These are phyloP conservation scores for Penicillium sp. DNA, from an alignment of 2,329 filamentous ascomycete species.

Conservation along the genomic window DNA sequence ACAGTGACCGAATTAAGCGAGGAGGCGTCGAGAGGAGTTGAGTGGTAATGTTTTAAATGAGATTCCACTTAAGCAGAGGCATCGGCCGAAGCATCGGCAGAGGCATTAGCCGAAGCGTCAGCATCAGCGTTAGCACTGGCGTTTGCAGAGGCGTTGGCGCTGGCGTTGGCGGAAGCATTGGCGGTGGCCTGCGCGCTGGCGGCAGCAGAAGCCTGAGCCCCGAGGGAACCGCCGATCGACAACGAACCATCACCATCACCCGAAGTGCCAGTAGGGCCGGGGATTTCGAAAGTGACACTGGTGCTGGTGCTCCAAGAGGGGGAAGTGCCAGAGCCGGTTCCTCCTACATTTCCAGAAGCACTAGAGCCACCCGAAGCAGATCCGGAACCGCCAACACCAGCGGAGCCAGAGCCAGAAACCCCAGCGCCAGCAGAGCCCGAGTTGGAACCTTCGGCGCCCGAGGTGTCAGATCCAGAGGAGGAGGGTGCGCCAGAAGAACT, in stretches of 20 bases:
- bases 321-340: conserved; percentile 9
- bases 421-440: conserved; percentile 17
- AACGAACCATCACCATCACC: not conserved
- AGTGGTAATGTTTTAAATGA: not conserved
- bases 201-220: conserved; percentile 7
- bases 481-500: conserved; percentile 7
- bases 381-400: conserved; percentile 17
- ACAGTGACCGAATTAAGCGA: not conserved
- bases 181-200: conserved; percentile 9
- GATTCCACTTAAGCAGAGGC: conserved; percentile 4
- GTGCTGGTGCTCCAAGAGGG: conserved; percentile 15
- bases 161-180: conserved; percentile 7
- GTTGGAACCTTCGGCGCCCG: conserved; percentile 8
- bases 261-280: conserved; percentile 9
- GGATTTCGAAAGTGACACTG: conserved; percentile 5
- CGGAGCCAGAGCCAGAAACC: conserved; percentile 17
- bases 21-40: not conserved
- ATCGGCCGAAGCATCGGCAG: conserved; percentile 6
- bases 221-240: conserved; percentile 10
- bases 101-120: conserved; percentile 7
- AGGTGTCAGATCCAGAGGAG: conserved; percentile 6
- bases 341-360: conserved; percentile 10
- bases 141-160: conserved; percentile 4
- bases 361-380: conserved; percentile 14
- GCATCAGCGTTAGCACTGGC: conserved; percentile 7